Conservation (phyloP, 805 yeast genomes). For the Saccharomycopsis guyanensis region DNA sequence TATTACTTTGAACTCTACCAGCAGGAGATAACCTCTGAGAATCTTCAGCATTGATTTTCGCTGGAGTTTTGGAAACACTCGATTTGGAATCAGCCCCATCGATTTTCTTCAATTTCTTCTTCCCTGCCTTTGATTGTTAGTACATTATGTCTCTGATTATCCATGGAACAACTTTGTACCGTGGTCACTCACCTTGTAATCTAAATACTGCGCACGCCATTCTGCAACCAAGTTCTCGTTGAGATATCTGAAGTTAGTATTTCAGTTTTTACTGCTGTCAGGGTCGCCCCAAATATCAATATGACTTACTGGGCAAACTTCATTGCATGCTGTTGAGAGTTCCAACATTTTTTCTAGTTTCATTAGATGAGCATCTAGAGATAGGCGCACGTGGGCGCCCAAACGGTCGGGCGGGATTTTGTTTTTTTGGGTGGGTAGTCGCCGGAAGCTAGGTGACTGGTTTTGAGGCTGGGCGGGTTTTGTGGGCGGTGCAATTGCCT, state of each 20-base stretch:
- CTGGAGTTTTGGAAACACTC: not conserved
- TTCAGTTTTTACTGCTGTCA: not conserved
- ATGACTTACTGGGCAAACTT: conserved; percentile 25
- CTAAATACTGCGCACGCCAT: conserved; percentile 36
- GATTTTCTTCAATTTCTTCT: conserved; percentile 42
- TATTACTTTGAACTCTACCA: conserved; percentile 6
- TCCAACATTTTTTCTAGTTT: not conserved
- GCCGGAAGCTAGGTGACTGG: too few species aligned
- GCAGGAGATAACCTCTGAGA: not conserved
- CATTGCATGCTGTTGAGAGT: conserved; percentile 14
- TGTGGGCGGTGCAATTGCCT: too few species aligned
- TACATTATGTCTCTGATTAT: not conserved
- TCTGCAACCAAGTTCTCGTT: conserved; percentile 33
- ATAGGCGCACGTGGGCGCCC: not conserved
- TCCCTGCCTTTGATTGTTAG: conserved; percentile 33
- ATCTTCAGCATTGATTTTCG: not conserved
- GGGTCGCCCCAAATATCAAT: not conserved
- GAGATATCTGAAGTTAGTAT: conserved; percentile 23
- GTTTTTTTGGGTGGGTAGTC: too few species aligned
- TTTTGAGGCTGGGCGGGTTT: too few species aligned
- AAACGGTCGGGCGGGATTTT: too few species aligned
- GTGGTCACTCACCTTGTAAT: conserved; percentile 28
- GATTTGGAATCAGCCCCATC: not conserved
- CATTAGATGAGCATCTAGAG: not conserved
- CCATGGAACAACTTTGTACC: not conserved